phyloP scores from a whole-genome alignment of 768 basidiomycete genomes.

The Mycena vitilis region DNA sequence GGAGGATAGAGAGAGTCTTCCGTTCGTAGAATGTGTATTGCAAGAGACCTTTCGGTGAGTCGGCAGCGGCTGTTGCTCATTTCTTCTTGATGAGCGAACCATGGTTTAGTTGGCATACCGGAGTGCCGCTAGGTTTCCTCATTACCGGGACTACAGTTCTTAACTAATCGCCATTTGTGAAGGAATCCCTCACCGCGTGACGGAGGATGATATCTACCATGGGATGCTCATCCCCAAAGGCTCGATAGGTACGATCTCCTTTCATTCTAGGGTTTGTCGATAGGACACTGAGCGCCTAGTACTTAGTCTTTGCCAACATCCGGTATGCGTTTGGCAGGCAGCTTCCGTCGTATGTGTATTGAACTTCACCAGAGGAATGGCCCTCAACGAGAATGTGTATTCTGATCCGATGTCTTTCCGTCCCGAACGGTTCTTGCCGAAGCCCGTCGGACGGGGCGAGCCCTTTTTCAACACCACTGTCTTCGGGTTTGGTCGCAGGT shows the following conservation, averaged over 20 bases:
- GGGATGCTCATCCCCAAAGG: constrained; percentile 50
- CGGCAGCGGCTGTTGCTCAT: not conserved
- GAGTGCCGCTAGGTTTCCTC: not conserved
- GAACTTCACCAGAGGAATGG: constrained; percentile 38
- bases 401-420: constrained; percentile 42
- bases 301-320: constrained; percentile 40
- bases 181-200: constrained; percentile 46
- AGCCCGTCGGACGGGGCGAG: constrained; percentile 15
- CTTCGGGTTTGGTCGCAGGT: constrained; percentile 33
- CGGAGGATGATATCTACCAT: constrained; percentile 48
- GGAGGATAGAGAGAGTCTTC: constrained; percentile 39
- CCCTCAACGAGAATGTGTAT: constrained; percentile 42
- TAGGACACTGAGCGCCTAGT: too few species aligned
- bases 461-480: constrained; percentile 15
- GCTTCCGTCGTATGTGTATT: not conserved
- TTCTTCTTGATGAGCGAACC: not conserved
- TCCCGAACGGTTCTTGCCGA: constrained; percentile 42
- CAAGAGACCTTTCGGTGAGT: constrained; percentile 9
- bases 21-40: constrained; percentile 32
- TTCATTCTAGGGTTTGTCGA: too few species aligned
- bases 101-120: not conserved
- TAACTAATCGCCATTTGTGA: constrained; percentile 10
- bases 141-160: not conserved
- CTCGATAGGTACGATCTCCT: too few species aligned
- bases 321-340: constrained; percentile 24